Evolutionary conservation across 1,284 basidiomycete genomes (phyloP).

Genomic region (Marasmius tenuissimus): DNA sequence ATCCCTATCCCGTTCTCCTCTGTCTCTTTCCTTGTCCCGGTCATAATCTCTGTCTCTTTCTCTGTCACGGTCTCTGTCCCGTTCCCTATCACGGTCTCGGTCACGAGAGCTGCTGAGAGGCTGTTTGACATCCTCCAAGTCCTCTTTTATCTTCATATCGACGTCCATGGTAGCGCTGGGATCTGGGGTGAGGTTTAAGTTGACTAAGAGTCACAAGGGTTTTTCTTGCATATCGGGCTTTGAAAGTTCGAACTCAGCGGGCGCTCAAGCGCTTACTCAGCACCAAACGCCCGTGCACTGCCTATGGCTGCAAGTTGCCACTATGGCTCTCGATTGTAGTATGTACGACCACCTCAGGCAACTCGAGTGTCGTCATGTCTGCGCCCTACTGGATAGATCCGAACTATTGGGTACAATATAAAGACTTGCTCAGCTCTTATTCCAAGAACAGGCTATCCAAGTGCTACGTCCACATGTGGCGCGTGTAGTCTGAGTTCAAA

Average conservation of each 20-base stretch:
- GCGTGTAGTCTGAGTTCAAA: too few relatives aligned
- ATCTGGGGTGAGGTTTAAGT: not conserved
- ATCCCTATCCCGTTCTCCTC: constrained; percentile 40
- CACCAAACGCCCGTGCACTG: too few relatives aligned
- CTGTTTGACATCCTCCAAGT: constrained; percentile 52
- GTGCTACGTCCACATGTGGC: too few relatives aligned
- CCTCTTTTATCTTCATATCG: constrained; percentile 76
- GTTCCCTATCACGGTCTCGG: constrained; percentile 36
- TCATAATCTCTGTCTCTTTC: constrained; percentile 27
- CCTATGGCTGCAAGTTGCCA: too few relatives aligned
- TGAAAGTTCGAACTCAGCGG: not conserved
- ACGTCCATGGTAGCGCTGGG: constrained; percentile 56
- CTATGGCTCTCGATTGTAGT: too few relatives aligned
- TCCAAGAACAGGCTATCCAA: too few relatives aligned
- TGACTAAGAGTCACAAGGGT: not conserved
- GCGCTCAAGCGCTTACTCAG: not conserved
- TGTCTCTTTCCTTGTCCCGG: constrained; percentile 37
- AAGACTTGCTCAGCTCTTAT: too few relatives aligned
- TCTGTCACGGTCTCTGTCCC: constrained; percentile 5
- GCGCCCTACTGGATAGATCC: too few relatives aligned
- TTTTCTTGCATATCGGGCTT: not conserved
- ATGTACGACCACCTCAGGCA: too few relatives aligned
- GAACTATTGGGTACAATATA: too few relatives aligned
- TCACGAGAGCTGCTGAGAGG: constrained; percentile 28
- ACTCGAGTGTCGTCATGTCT: too few relatives aligned